Evolutionary conservation across 2,329 filamentous ascomycete genomes (phyloP), one percentile per base, ranked within the genome.

Genomic region (Aquanectria penicillioides): DNA sequence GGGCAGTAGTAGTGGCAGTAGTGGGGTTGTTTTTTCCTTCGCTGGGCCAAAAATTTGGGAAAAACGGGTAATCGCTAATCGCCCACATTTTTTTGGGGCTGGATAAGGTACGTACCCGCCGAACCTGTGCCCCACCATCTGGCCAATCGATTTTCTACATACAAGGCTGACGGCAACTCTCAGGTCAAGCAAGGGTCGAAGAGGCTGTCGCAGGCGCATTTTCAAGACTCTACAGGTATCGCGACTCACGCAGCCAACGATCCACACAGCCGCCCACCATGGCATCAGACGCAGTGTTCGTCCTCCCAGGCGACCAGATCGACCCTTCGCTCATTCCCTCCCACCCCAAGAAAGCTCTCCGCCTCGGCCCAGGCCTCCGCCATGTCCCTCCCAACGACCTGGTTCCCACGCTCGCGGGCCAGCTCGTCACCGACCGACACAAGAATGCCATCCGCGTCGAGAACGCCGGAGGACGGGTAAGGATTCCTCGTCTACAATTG

Each of bases 381-480:
- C 89, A 96, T 75, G 87, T 93, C 59, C 91, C 92, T 37, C 90
- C 91, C n/a, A 86, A 85, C 66, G 87, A 87, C 33, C 87, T 95
- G 68, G 82, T 89, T 63, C 82, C 90, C 63, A 88, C 88, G 53
- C 83, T 91, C 63, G 85, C 87, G 52, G 89, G 88, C 68, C 83
- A 87, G 69, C 82, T 94, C 55, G 82, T 87, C 59, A 85, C 85
- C 59, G 89, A 94, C 74, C 79, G 77, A 68, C 83, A 83, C 75
- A 95, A 94, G 80, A 92, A 92, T 75, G 87, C 90, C 5, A 83
- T 94, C 59, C 93, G 90, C 83, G 82, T 95, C 57, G 92, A 95
- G 71, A 87, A 83, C 63, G 86, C 88, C 64, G 83, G 83, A 36
- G 90, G 91, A 52, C 83, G 91, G 62, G 90, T 92, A 81, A 38